A percentile compares a stretch with the other conserved stretches of the same genome.
These are phyloP conservation scores for Psilocybe cyanescens DNA, from an alignment of 768 basidiomycete genomes.

Conservation along the genomic window DNA sequence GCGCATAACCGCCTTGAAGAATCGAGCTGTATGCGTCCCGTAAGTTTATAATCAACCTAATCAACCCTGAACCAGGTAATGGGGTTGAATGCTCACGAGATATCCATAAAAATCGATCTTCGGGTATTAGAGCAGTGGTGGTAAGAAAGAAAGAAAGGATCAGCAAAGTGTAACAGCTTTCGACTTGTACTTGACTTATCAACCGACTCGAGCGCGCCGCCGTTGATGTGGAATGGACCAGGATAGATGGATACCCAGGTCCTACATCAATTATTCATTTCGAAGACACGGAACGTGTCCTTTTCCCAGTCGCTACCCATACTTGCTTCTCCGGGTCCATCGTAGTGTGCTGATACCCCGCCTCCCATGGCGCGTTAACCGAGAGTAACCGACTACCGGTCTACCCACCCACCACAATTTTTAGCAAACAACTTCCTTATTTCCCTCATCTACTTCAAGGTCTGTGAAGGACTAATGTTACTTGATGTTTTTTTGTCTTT, in stretches of 20 bases:
- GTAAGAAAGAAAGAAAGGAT: constrained; percentile 11
- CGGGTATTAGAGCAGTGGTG: constrained; percentile 1
- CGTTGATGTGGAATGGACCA: constrained; percentile 2
- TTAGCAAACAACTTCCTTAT: neutral
- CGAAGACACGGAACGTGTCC: constrained; percentile 25
- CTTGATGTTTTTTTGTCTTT: neutral
- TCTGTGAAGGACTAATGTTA: neutral
- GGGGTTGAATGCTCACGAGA: constrained; percentile 16
- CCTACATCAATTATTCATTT: neutral
- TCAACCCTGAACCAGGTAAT: neutral
- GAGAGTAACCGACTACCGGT: constrained; percentile 5
- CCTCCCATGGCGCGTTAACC: constrained; percentile 2
- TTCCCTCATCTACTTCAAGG: neutral
- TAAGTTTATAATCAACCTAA: neutral
- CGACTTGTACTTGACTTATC: neutral
- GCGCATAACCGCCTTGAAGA: constrained; percentile 92
- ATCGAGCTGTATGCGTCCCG: constrained; percentile 53
- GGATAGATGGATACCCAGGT: constrained; percentile 1
- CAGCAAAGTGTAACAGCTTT: neutral
- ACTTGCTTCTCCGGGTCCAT: constrained; percentile 2
- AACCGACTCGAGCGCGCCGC: neutral
- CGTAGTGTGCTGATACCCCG: constrained; percentile 4
- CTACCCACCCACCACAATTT: neutral
- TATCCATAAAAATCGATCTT: constrained; percentile 19
- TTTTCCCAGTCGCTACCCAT: constrained; percentile 14